Evolutionary conservation across 306 rosid species (phyloP).

Genomic region (Fragaria iinumae): DNA sequence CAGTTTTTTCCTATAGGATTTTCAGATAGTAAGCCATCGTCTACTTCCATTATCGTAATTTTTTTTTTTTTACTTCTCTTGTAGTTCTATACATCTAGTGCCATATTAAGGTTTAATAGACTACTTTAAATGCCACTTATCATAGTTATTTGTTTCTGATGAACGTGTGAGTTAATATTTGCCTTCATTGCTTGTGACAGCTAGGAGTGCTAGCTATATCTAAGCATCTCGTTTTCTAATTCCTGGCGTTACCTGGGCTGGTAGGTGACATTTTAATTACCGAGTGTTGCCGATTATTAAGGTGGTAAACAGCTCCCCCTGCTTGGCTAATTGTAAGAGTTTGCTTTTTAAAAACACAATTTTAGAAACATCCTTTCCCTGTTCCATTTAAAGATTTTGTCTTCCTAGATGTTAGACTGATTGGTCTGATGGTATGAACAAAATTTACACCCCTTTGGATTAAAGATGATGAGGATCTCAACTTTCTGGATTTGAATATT

Average conservation of each 20-base stretch:
- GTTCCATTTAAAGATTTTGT: neutral
- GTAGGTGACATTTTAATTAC: neutral
- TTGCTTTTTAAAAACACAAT: neutral
- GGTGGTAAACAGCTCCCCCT: neutral
- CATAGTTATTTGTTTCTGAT: neutral
- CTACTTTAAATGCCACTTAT: neutral
- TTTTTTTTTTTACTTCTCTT: neutral
- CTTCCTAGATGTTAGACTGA: neutral
- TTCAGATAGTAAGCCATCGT: neutral
- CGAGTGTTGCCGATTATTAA: conserved; percentile 18
- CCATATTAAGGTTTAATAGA: neutral
- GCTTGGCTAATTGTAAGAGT: neutral
- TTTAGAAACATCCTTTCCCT: neutral
- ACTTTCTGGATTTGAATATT: neutral
- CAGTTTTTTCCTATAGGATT: neutral
- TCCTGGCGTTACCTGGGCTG: neutral
- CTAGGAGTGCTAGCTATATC: neutral
- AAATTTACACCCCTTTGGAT: neutral
- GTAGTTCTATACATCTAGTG: neutral
- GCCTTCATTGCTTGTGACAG: neutral
- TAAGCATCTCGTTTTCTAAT: neutral
- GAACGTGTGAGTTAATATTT: neutral
- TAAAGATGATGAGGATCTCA: neutral
- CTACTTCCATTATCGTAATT: neutral
- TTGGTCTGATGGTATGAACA: neutral